Percentiles rank a stretch among this genome's conserved stretches.
These are phyloP conservation scores for Termitomyces titanicus DNA, from an alignment of 768 basidiomycete genomes.

Conservation along the genomic window DNA sequence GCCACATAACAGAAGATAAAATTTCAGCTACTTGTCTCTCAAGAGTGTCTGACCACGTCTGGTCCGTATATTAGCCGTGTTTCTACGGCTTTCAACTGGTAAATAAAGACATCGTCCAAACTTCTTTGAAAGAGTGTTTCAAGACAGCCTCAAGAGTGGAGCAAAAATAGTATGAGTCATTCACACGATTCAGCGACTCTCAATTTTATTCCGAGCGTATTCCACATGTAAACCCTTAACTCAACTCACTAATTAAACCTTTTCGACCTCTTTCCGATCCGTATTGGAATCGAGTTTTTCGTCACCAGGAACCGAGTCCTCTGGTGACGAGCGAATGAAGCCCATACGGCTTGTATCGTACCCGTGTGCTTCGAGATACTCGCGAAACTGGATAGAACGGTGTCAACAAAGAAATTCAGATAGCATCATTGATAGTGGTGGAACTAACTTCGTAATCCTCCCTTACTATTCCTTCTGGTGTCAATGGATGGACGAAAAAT, in stretches of 20 bases:
- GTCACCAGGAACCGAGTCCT: background rate
- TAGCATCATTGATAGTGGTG: background rate
- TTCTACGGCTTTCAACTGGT: too few species aligned
- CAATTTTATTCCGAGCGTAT: too few species aligned
- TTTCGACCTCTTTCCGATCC: background rate
- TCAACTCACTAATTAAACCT: background rate
- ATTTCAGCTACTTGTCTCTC: too few species aligned
- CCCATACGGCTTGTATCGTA: constrained; percentile 18
- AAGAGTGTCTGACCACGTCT: too few species aligned
- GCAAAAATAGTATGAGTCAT: too few species aligned
- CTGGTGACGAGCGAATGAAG: background rate
- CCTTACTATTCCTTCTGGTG: constrained; percentile 4
- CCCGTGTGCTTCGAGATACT: constrained; percentile 14
- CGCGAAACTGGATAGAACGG: constrained; percentile 13
- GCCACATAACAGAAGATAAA: too few species aligned
- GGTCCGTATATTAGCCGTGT: too few species aligned
- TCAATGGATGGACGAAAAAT: constrained; percentile 8
- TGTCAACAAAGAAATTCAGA: background rate
- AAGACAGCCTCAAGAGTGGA: too few species aligned
- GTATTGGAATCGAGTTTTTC: background rate
- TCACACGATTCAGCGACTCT: too few species aligned
- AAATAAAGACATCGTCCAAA: too few species aligned
- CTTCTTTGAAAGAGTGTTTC: too few species aligned
- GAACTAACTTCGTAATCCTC: constrained; percentile 10
- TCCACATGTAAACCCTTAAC: background rate